Percentiles rank a stretch among this genome's conserved stretches.
These are phyloP conservation scores for Carex scoparia DNA, from an alignment of 176 grass and related monocot genomes.

Conservation along the genomic window DNA sequence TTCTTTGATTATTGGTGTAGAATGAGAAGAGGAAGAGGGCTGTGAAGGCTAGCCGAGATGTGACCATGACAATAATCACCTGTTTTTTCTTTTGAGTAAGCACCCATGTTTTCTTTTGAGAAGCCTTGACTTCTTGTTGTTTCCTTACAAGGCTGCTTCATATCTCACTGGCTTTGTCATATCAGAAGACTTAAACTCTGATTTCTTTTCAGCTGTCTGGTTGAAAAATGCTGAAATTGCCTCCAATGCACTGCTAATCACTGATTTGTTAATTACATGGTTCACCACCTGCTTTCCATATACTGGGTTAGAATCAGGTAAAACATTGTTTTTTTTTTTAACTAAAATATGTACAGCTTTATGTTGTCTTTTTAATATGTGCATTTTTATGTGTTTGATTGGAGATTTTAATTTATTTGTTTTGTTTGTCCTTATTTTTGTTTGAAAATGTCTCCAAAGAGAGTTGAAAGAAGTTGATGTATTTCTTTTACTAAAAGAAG, in stretches of 20 bases:
- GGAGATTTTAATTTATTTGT: too few relatives aligned
- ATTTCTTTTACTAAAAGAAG: too few relatives aligned
- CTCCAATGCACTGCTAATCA: constrained; percentile 44
- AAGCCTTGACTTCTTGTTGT: constrained; percentile 30
- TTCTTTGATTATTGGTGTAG: constrained; percentile 25
- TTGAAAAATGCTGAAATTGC: constrained; percentile 54
- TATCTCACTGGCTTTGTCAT: constrained; percentile 50
- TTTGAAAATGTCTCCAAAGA: too few relatives aligned
- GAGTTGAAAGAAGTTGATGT: too few relatives aligned
- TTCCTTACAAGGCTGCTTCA: constrained; percentile 34
- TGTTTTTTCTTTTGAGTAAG: too few relatives aligned
- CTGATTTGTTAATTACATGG: constrained; percentile 47
- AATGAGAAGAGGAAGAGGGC: constrained; percentile 97
- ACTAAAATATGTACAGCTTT: too few relatives aligned
- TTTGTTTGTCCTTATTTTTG: too few relatives aligned
- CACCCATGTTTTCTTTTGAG: constrained; percentile 5
- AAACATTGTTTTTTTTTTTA: not conserved
- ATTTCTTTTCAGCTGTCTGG: constrained; percentile 36
- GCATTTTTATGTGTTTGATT: too few relatives aligned
- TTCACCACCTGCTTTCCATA: constrained; percentile 47
- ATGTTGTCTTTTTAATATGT: too few relatives aligned
- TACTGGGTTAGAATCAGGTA: not conserved
- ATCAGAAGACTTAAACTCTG: constrained; percentile 41
- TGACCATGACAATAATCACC: constrained; percentile 49
- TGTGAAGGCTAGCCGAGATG: constrained; percentile 93